Percentiles rank a stretch among this genome's conserved stretches.
These are phyloP conservation scores for Termitomyces sp. DNA, from an alignment of 768 basidiomycete species.

Conservation along the genomic window DNA sequence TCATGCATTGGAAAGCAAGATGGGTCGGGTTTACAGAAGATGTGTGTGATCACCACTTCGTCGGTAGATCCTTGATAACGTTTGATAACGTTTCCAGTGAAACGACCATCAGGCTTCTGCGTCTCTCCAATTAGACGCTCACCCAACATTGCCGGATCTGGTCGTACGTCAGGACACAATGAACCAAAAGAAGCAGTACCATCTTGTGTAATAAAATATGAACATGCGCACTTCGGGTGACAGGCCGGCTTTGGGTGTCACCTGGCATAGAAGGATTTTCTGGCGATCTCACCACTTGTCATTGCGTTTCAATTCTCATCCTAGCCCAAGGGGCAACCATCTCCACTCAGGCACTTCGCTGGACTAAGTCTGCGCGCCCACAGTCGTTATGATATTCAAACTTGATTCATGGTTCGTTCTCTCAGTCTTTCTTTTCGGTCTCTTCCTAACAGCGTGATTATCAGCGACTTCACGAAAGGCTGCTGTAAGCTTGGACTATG, in stretches of 20 bases:
- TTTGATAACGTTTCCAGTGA: no score
- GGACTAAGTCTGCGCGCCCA: not conserved
- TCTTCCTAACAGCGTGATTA: constrained; percentile 17
- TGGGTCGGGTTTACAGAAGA: no score
- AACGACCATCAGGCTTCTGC: not conserved
- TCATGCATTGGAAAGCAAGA: not conserved
- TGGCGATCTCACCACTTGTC: not conserved
- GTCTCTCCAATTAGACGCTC: not conserved
- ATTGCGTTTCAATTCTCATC: not conserved
- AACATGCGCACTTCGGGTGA: not conserved
- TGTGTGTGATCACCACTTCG: not conserved
- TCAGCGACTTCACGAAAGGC: not conserved
- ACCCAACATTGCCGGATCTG: not conserved
- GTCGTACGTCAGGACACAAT: not conserved
- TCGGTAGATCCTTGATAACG: not conserved
- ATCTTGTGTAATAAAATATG: not conserved
- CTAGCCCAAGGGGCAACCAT: not conserved
- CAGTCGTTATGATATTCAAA: constrained; percentile 13
- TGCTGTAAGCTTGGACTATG: constrained; percentile 10
- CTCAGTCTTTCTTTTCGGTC: constrained; percentile 15
- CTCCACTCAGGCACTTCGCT: not conserved
- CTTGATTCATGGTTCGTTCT: constrained; percentile 16
- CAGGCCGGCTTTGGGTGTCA: not conserved
- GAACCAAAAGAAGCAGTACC: not conserved
- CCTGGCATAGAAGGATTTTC: not conserved